phyloP scores from a whole-genome alignment of 306 rosid species.

The Malus sylvestris region DNA sequence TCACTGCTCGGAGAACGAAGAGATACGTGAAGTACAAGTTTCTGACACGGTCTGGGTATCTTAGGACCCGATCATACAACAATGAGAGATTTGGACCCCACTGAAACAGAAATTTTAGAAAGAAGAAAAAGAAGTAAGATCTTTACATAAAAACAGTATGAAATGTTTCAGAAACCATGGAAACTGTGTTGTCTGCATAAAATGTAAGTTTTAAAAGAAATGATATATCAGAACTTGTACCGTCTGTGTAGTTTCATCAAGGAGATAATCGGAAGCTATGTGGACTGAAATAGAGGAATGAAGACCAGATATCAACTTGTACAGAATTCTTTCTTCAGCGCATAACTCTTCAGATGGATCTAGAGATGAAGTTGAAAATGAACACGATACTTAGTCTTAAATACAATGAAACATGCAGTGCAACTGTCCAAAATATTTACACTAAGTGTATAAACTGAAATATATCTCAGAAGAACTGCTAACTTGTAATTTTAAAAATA shows the following conservation, averaged over 20 bases:
- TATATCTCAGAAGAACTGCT: background rate
- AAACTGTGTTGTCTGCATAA: background rate
- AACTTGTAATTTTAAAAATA: background rate
- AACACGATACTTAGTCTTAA: background rate
- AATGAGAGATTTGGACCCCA: constrained; percentile 83
- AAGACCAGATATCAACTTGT: constrained; percentile 95
- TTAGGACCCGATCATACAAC: constrained; percentile 73
- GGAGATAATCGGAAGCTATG: constrained; percentile 81
- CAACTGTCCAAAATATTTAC: background rate
- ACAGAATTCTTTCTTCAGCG: constrained; percentile 82
- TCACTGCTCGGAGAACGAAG: constrained; percentile 91
- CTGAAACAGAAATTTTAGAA: constrained; percentile 32
- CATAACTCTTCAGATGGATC: constrained; percentile 81
- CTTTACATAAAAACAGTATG: background rate
- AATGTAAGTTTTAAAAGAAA: background rate
- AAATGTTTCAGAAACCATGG: background rate
- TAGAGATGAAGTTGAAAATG: constrained; percentile 19
- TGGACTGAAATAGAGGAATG: constrained; percentile 95
- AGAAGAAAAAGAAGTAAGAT: constrained; percentile 1
- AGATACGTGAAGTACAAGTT: constrained; percentile 92
- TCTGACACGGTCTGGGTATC: constrained; percentile 82
- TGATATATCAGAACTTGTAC: constrained; percentile 30
- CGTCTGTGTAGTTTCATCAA: constrained; percentile 59
- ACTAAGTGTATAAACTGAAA: background rate
- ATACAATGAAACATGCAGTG: background rate